These are phyloP conservation scores for Rehmannia glutinosa DNA, from an alignment of 257 asterid species.

Conservation along the genomic window DNA sequence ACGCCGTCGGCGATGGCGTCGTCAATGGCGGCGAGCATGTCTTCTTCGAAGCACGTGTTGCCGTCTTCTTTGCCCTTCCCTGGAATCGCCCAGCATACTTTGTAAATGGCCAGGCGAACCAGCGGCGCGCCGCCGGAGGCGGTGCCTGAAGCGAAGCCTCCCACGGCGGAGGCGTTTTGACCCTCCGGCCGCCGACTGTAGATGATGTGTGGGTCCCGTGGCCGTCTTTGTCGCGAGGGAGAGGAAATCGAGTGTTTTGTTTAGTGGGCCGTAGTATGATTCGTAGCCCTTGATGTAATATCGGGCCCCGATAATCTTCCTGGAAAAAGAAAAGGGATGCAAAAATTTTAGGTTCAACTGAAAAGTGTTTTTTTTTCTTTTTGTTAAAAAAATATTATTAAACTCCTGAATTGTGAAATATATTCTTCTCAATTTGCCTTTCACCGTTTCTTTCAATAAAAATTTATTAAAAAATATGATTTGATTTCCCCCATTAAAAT, in stretches of 20 bases:
- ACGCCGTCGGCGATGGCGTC: constrained; percentile 38
- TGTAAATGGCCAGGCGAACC: constrained; percentile 46
- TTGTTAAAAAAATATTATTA: too few relatives aligned
- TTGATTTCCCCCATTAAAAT: too few relatives aligned
- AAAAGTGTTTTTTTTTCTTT: too few relatives aligned
- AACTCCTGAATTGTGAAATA: too few relatives aligned
- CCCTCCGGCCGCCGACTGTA: constrained; percentile 41
- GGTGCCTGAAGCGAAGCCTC: constrained; percentile 48
- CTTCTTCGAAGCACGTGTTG: constrained; percentile 20
- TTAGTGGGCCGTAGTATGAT: constrained; percentile 55
- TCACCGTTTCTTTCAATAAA: too few relatives aligned
- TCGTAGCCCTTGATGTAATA: constrained; percentile 78
- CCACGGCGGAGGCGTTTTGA: constrained; percentile 31
- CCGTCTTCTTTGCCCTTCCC: constrained; percentile 45
- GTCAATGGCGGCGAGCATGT: constrained; percentile 36
- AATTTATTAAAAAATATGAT: too few relatives aligned
- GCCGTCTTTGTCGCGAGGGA: constrained; percentile 92
- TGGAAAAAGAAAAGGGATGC: too few relatives aligned
- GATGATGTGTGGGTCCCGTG: constrained; percentile 92
- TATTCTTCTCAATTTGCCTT: too few relatives aligned
- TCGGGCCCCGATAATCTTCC: constrained; percentile 88
- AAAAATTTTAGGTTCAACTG: too few relatives aligned
- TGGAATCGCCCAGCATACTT: constrained; percentile 57
- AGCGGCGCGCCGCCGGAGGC: constrained; percentile 54
- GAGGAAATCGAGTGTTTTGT: constrained; percentile 48